phyloP scores from a whole-genome alignment of 179 eudicot genomes.

The Beta macrorhiza region DNA sequence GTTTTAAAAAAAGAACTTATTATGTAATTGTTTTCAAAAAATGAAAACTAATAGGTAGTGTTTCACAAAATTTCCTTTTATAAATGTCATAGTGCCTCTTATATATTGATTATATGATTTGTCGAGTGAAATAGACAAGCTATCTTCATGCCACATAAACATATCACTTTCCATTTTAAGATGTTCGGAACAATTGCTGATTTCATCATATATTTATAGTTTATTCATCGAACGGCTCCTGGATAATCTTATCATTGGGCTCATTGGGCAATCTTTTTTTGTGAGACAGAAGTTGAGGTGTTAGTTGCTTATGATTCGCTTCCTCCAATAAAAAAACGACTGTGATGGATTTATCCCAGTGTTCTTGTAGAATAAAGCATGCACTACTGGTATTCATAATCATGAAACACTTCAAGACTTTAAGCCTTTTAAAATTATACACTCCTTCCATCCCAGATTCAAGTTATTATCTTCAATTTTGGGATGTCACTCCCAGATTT shows the following conservation, averaged over 20 bases:
- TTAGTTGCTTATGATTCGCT: neutral
- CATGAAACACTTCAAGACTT: neutral
- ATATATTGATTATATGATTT: neutral
- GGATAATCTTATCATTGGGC: neutral
- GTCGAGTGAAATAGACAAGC: neutral
- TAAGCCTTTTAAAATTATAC: neutral
- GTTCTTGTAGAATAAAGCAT: neutral
- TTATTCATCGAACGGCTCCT: neutral
- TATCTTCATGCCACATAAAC: neutral
- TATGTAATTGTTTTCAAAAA: too few relatives aligned
- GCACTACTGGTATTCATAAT: neutral
- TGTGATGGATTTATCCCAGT: neutral
- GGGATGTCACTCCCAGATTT: too few relatives aligned
- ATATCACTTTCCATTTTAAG: conserved; percentile 7
- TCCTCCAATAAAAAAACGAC: neutral
- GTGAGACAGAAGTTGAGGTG: neutral
- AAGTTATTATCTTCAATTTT: too few relatives aligned
- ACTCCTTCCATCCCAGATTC: neutral
- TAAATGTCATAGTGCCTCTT: neutral
- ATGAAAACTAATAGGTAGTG: too few relatives aligned
- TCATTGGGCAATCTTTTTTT: neutral
- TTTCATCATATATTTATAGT: neutral
- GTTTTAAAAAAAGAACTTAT: too few relatives aligned
- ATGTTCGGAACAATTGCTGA: neutral
- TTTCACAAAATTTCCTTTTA: too few relatives aligned